Base-by-base conservation (phyloP, 1,284 basidiomycete genomes). In the Moniliella sp. region DNA sequence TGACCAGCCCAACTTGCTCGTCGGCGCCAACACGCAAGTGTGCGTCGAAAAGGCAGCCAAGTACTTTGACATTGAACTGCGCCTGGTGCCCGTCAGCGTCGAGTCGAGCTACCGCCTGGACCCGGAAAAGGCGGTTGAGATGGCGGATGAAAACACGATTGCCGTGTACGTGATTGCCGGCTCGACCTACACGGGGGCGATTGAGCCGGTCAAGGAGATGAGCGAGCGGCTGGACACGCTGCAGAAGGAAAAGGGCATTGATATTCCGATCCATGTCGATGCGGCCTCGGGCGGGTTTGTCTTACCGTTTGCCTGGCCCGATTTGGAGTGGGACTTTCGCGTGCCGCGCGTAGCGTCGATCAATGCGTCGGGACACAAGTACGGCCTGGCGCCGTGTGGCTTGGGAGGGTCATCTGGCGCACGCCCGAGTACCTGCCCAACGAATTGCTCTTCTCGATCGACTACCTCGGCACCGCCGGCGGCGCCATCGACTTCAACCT, bases 191-290 rank as follows among this genome's bases (percentile, higher is more conserved):
- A 25, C 28, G 12, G 27, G 15, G 11, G 77, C 78, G 46, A 91
- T 86, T 54, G 86, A 93, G 54, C 74, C 78, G 14, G 84, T 93
- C 27, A 72, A 80, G 56, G 78, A 76, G 51, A 78, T 93, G 74
- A 66, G 75, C 2, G 72, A 75, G 33, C 66, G 80, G 13, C 69
- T 94, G 31, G 86, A 93, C 60, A 74, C 76, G 45, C 84, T 79
- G 54, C 74, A 93, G 63, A 63, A 58, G n/a, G 67, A 70, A 50
- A 86, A 80, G 0, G 84, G 86, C 28, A 40, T 49, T 33, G 48
- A 48, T 25, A 37, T 64, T 7, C 62, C 62, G 1, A 64, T 71
- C 47, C 86, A 94, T 56, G 78, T 65, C 25, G 63, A 62, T 32
- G 53, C 51, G 4, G 67, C 67, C 15, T 52, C 48, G 56, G 56